Percentiles rank a stretch among this genome's conserved stretches.
These are phyloP conservation scores for Maudiozyma pseudohumilis DNA, from an alignment of 805 yeast species.

Conservation along the genomic window DNA sequence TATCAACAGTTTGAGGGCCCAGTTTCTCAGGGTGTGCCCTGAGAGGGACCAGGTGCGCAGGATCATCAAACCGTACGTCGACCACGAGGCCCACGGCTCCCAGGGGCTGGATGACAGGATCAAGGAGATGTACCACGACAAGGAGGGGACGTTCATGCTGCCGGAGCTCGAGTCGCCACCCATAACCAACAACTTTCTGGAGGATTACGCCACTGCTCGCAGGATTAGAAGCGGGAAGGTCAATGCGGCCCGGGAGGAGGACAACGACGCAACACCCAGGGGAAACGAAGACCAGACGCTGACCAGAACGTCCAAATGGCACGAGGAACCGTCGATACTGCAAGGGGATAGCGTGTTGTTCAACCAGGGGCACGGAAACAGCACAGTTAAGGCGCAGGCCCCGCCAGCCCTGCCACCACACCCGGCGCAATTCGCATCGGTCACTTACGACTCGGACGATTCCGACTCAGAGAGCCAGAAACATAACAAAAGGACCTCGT, in stretches of 20 bases:
- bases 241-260: not conserved
- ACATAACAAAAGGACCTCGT: constrained; percentile 8
- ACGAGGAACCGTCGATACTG: not conserved
- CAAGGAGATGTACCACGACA: constrained; percentile 11
- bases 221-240: constrained; percentile 1
- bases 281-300: constrained; percentile 1
- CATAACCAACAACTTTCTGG: constrained; percentile 17
- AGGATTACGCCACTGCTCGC: constrained; percentile 8
- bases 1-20: constrained; percentile 24
- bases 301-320: constrained; percentile 1
- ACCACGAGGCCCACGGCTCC: constrained; percentile 3
- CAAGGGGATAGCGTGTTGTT: constrained; percentile 1
- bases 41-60: constrained; percentile 26
- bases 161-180: constrained; percentile 25
- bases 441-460: constrained; percentile 3
- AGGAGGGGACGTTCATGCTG: constrained; percentile 16
- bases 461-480: constrained; percentile 8
- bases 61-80: constrained; percentile 23
- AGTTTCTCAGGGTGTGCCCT: constrained; percentile 20
- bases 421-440: not conserved
- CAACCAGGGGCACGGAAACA: not conserved
- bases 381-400: not conserved
- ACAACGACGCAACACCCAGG: constrained; percentile 1
- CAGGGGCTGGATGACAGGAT: constrained; percentile 7
- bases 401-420: not conserved